Percentiles rank a stretch among this genome's conserved stretches.
phyloP scores from a whole-genome alignment of 2,329 filamentous ascomycete genomes.

The Microcyclosporella mali region DNA sequence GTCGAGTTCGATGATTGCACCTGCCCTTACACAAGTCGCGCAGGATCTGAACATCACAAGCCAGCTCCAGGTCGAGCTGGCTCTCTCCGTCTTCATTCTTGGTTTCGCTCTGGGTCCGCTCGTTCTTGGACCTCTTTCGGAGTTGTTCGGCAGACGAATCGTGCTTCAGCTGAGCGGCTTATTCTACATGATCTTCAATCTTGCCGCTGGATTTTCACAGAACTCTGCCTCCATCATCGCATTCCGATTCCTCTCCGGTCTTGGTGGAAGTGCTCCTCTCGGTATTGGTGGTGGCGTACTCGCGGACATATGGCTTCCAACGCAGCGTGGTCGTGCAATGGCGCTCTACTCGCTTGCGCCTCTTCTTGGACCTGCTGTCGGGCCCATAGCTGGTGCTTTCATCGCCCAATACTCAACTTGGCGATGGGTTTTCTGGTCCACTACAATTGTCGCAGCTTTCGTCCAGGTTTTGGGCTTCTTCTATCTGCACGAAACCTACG shows the following conservation, averaged over 20 bases:
- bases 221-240: constrained; percentile 31
- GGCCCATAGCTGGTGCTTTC: constrained; percentile 60
- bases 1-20: constrained; percentile 36
- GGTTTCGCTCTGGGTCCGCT: constrained; percentile 35
- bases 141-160: constrained; percentile 33
- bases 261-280: constrained; percentile 34
- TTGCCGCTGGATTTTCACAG: constrained; percentile 32
- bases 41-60: constrained; percentile 23
- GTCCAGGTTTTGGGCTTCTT: constrained; percentile 59
- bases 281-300: constrained; percentile 34
- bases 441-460: constrained; percentile 55
- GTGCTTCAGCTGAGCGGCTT: constrained; percentile 33
- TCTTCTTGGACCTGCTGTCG: constrained; percentile 59
- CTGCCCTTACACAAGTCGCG: constrained; percentile 27
- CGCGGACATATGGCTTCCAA: constrained; percentile 54
- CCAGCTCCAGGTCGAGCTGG: constrained; percentile 21
- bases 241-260: constrained; percentile 35
- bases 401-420: constrained; percentile 59
- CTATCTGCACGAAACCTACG: constrained; percentile 60
- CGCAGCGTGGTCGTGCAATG: constrained; percentile 58
- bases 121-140: constrained; percentile 33
- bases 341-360: constrained; percentile 59
- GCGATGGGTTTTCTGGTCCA: constrained; percentile 68
- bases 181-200: constrained; percentile 35
- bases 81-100: constrained; percentile 35